Conservation (phyloP, 1,284 basidiomycete genomes). For the Fomitopsis schrenkii region DNA sequence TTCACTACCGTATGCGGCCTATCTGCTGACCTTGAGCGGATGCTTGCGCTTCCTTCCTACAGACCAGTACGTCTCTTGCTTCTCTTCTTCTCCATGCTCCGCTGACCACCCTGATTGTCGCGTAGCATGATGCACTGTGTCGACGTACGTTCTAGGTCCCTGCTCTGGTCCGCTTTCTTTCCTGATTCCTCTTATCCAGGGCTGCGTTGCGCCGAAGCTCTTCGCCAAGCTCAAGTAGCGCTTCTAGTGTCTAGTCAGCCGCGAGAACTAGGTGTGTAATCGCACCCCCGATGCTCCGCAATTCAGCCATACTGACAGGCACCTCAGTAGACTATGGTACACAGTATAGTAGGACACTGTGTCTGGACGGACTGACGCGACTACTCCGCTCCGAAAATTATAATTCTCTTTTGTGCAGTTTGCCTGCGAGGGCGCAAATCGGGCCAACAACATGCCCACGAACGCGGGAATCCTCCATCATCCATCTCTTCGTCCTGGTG, state of each 20-base stretch:
- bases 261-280: background rate
- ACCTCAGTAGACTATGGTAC: background rate
- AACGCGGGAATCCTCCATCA: too few species aligned
- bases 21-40: background rate
- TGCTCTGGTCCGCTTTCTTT: too few species aligned
- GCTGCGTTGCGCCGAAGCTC: constrained; percentile 77
- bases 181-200: constrained; percentile 34
- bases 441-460: too few species aligned
- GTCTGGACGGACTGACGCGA: background rate
- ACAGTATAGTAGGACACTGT: background rate
- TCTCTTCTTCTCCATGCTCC: constrained; percentile 4
- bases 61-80: constrained; percentile 60
- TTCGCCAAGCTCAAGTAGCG: constrained; percentile 62
- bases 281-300: too few species aligned
- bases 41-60: constrained; percentile 1
- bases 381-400: background rate
- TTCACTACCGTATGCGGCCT: constrained; percentile 10
- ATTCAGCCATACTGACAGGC: background rate
- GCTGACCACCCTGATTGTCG: constrained; percentile 2
- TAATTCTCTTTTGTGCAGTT: background rate
- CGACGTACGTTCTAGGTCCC: constrained; percentile 52
- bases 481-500: too few species aligned
- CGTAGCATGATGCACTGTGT: constrained; percentile 87
- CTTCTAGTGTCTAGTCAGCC: background rate
- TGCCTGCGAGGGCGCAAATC: too few species aligned